A percentile compares a stretch with the other conserved stretches of the same genome.
phyloP scores from a whole-genome alignment of 139 green algal species.

The Haematococcus lacustris region DNA sequence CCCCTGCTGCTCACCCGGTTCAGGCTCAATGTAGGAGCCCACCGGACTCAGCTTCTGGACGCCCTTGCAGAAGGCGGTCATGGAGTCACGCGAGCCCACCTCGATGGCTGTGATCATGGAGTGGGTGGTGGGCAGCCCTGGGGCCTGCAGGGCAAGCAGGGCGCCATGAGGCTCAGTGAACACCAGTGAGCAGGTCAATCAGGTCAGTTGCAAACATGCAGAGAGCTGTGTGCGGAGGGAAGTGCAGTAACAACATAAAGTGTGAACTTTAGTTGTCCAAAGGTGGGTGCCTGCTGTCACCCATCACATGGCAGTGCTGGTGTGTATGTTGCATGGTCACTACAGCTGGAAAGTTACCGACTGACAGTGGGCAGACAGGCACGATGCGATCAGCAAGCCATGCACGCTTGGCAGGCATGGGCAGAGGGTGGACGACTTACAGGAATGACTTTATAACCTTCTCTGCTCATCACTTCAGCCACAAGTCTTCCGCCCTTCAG shows the following conservation, averaged over 20 bases:
- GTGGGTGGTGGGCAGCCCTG: conserved; percentile 25
- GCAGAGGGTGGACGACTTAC: background rate
- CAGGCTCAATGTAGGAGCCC: conserved; percentile 77
- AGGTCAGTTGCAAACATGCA: background rate
- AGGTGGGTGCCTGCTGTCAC: no score
- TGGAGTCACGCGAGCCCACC: conserved; percentile 53
- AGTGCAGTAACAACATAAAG: background rate
- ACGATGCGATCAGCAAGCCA: background rate
- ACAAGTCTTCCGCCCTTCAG: conserved; percentile 86
- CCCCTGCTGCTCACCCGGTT: conserved; percentile 48
- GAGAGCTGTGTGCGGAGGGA: background rate
- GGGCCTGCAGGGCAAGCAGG: background rate
- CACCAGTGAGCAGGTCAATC: background rate
- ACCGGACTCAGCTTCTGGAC: conserved; percentile 80
- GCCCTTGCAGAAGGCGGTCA: conserved; percentile 79
- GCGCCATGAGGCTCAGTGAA: no score
- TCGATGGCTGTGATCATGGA: conserved; percentile 86
- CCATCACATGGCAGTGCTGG: no score
- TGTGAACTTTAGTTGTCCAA: no score
- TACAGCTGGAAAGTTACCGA: no score
- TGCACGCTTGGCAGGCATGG: background rate
- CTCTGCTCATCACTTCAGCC: conserved; percentile 51
- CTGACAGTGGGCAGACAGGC: no score
- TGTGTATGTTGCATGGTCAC: no score
- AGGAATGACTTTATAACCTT: conserved; percentile 55